Conservation (phyloP, 2,329 filamentous ascomycete species). For the Aureobasidium namibiae region DNA sequence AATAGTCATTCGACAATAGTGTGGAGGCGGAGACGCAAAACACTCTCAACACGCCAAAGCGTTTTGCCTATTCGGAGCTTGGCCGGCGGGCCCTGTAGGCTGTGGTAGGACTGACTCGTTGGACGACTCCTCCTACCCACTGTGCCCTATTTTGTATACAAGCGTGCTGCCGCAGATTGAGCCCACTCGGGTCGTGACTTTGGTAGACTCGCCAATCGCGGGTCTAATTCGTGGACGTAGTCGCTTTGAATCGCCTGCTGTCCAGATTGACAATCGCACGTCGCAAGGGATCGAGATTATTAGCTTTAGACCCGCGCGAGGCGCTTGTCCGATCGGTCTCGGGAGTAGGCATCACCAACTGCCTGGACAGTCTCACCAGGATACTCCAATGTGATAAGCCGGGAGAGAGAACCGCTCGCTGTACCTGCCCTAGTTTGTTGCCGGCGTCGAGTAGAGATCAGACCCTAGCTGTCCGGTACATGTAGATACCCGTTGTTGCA, state of each 20-base stretch:
- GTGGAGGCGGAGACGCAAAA: neutral
- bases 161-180: neutral
- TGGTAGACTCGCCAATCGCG: neutral
- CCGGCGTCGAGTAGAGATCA: neutral
- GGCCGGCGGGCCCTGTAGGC: neutral
- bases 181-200: neutral
- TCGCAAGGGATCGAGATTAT: neutral
- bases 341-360: slow-evolving; percentile 1
- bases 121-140: neutral
- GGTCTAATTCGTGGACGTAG: neutral
- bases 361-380: neutral
- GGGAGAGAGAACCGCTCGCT: neutral
- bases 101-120: neutral
- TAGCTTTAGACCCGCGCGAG: neutral
- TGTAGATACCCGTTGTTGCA: neutral
- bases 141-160: neutral
- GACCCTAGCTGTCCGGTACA: neutral
- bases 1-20: neutral
- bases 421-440: neutral
- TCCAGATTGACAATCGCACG: neutral
- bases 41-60: neutral
- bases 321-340: slow-evolving; percentile 4
- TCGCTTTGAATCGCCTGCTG: neutral
- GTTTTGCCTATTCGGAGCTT: neutral
- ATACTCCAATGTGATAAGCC: neutral